Percentiles rank a stretch among this genome's conserved stretches.
Evolutionary conservation across 768 basidiomycete genomes (phyloP).

Genomic region (Neoboletus brunneissimus): DNA sequence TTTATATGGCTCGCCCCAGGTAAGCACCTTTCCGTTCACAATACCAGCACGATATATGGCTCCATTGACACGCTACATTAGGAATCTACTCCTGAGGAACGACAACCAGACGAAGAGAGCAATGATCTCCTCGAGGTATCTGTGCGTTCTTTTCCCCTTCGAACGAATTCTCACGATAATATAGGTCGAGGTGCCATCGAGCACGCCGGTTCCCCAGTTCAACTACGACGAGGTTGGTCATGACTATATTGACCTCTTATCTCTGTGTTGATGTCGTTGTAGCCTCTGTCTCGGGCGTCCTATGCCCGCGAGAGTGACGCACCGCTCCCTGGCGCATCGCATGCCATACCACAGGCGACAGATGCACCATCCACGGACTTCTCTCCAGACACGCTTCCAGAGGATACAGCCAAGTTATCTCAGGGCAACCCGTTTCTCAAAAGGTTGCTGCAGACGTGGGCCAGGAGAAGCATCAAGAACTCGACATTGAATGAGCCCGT

Average conservation of each 20-base stretch:
- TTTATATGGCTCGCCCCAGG: neutral
- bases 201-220: neutral
- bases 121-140: neutral
- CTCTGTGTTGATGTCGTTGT: neutral
- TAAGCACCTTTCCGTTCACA: neutral
- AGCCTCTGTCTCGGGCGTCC: neutral
- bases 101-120: neutral
- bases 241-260: neutral
- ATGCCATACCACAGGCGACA: neutral
- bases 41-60: neutral
- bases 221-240: neutral
- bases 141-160: neutral
- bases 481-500: neutral
- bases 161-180: neutral
- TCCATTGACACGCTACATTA: neutral
- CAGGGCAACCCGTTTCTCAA: neutral
- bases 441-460: neutral
- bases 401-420: neutral
- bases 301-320: neutral
- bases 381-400: neutral
- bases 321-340: neutral
- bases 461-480: neutral
- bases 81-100: neutral
- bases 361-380: neutral
- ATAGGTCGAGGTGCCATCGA: neutral